Evolutionary conservation across 768 basidiomycete genomes (phyloP), one percentile per base, ranked within the genome.

Genomic region (Boletus edulis): DNA sequence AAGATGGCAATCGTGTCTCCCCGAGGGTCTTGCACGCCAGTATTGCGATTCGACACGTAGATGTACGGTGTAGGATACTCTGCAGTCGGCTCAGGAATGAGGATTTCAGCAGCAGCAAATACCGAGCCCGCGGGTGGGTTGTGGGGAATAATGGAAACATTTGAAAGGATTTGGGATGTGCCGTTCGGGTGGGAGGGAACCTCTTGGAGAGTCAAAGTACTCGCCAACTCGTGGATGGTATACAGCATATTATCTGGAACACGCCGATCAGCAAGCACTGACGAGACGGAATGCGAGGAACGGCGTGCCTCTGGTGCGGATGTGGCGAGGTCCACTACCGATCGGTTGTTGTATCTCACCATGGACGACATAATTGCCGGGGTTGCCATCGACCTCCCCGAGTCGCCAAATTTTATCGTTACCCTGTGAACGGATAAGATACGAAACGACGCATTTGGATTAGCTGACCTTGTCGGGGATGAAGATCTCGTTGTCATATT

Each of bases 401-500:
- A 89, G 73, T 38, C 87, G 75, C 85, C 87, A 90, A 52, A 89
- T 81, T 54, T 76, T 85, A 69, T 89, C 87, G 1, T 68, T 79
- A 27, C 87, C 87, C 85, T 87, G 51, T 20, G 42, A 9, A 13
- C 18, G 22, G 47, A 34, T 51, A 37, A 53, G 46, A 24, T 9
- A 5, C 17, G 45, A 32, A 51, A 20, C 5, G 10, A 29, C 18
- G 17, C 15, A 15, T 29, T 17, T 14, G 39, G 14, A 42, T 3
- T 43, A 32, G 66, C 79, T 50, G 51, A 86, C 86, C 65, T 87
- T 72, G 69, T 87, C 87, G 0, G 86, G 80, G 9, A 89, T 73
- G 58, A 88, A 76, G 10, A 89, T 62, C 59, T 89, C 86, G 9
- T 62, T 63, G 6, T 73, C 73, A 61, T 82, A 73, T 68, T 85